Conservation (phyloP, 441 rosid species). For the Iberis amara region DNA sequence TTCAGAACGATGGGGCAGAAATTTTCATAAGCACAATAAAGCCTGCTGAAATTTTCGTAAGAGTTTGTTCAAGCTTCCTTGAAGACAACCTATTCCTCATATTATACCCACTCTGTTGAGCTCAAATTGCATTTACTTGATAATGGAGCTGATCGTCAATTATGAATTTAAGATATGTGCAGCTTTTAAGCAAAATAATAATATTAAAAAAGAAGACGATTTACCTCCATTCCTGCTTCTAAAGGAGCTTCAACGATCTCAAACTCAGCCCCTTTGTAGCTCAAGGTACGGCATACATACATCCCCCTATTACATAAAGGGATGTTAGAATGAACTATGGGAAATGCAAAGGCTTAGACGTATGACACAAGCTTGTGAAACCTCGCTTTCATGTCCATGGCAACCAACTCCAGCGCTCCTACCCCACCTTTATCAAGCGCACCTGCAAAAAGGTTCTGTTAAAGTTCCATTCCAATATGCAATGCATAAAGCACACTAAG, state of each 20-base stretch:
- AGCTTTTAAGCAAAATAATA: constrained; percentile 5
- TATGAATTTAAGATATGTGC: constrained; percentile 2
- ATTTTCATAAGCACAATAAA: constrained; percentile 22
- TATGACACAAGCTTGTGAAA: constrained; percentile 30
- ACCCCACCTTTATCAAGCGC: constrained; percentile 98
- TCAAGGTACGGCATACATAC: constrained; percentile 98
- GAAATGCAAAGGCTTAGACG: constrained; percentile 9
- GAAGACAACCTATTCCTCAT: constrained; percentile 1
- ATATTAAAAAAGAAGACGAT: constrained; percentile 2
- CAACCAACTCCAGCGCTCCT: constrained; percentile 98
- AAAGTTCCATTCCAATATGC: constrained; percentile 9
- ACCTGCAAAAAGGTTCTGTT: constrained; percentile 45
- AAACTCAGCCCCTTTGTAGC: constrained; percentile 93
- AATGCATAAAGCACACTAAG: constrained; percentile 10
- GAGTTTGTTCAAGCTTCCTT: constrained; percentile 18
- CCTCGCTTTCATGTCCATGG: constrained; percentile 99
- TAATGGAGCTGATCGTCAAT: constrained; percentile 3
- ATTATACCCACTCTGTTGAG: constrained; percentile 9
- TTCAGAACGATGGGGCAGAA: neutral
- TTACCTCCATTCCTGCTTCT: constrained; percentile 89
- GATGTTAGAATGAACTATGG: constrained; percentile 26
- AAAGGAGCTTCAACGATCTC: constrained; percentile 92
- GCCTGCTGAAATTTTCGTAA: constrained; percentile 14
- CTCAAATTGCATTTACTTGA: constrained; percentile 18
- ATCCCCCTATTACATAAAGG: constrained; percentile 67